A percentile compares a stretch with the other conserved stretches of the same genome.
phyloP scores from a whole-genome alignment of 805 yeast species.

The Huiozyma naganishii region DNA sequence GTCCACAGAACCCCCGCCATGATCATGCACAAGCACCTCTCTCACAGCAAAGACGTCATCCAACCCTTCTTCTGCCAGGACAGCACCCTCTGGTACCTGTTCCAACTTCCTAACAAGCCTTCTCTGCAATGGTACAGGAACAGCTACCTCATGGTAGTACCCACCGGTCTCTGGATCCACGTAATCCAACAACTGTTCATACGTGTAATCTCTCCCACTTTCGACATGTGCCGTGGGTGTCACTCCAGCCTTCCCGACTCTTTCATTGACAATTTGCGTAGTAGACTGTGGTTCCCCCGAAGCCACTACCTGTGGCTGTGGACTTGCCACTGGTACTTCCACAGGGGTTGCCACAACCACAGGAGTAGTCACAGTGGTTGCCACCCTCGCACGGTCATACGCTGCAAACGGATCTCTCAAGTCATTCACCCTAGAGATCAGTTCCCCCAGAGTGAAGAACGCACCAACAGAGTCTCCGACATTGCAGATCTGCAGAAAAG shows the following conservation, averaged over 20 bases:
- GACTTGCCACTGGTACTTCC: neutral
- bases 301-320: neutral
- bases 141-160: slow-evolving; percentile 18
- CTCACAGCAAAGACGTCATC: too few relatives aligned
- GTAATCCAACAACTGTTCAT: slow-evolving; percentile 16
- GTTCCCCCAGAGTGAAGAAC: slow-evolving; percentile 19
- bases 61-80: too few relatives aligned
- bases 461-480: slow-evolving; percentile 22
- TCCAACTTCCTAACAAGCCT: slow-evolving; percentile 7
- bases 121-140: slow-evolving; percentile 19
- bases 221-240: slow-evolving; percentile 7
- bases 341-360: neutral
- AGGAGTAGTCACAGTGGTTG: neutral
- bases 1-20: too few relatives aligned
- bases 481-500: slow-evolving; percentile 47
- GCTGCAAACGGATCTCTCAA: slow-evolving; percentile 19
- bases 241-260: neutral
- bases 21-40: too few relatives aligned
- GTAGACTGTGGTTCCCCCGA: neutral
- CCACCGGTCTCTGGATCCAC: slow-evolving; percentile 17
- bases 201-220: slow-evolving; percentile 15
- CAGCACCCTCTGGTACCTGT: neutral
- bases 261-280: neutral
- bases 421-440: slow-evolving; percentile 15
- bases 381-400: slow-evolving; percentile 10